A percentile compares a stretch with the other conserved stretches of the same genome.
Conservation (phyloP, 2,329 filamentous ascomycete genomes). For the Claviceps spartinae region DNA sequence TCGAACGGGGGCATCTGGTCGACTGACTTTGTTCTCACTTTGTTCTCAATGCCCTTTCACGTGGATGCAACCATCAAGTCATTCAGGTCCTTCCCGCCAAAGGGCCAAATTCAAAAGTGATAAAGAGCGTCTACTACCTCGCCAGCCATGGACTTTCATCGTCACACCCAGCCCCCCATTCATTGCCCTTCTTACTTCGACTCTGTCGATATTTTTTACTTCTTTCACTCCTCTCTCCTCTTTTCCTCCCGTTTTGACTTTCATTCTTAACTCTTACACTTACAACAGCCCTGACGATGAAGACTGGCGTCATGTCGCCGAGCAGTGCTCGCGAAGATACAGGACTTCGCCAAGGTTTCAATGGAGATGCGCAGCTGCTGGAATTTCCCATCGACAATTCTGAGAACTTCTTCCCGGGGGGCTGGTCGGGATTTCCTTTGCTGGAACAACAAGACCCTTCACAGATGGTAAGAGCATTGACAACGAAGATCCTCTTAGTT, state of each 20-base stretch:
- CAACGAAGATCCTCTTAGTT: too few species aligned
- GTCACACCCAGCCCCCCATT: neutral
- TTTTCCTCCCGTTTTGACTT: neutral
- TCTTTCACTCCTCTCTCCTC: neutral
- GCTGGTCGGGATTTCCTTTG: too few species aligned
- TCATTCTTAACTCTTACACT: too few species aligned
- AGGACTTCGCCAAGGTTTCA: too few species aligned
- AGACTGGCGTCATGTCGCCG: too few species aligned
- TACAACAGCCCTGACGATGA: too few species aligned
- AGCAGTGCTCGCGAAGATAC: too few species aligned
- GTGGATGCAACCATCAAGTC: neutral
- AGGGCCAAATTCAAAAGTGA: neutral
- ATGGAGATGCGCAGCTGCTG: too few species aligned
- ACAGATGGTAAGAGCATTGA: too few species aligned
- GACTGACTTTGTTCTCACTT: conserved; percentile 6
- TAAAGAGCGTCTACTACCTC: neutral
- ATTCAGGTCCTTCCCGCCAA: neutral
- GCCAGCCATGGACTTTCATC: neutral
- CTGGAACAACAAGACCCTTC: too few species aligned
- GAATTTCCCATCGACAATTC: too few species aligned
- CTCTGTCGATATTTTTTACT: neutral
- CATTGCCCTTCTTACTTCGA: neutral
- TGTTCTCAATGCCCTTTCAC: neutral
- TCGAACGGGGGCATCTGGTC: neutral
- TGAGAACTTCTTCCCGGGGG: too few species aligned